Evolutionary conservation across 2,329 filamentous ascomycete genomes (phyloP).

Genomic region (Stylonectria norvegica): DNA sequence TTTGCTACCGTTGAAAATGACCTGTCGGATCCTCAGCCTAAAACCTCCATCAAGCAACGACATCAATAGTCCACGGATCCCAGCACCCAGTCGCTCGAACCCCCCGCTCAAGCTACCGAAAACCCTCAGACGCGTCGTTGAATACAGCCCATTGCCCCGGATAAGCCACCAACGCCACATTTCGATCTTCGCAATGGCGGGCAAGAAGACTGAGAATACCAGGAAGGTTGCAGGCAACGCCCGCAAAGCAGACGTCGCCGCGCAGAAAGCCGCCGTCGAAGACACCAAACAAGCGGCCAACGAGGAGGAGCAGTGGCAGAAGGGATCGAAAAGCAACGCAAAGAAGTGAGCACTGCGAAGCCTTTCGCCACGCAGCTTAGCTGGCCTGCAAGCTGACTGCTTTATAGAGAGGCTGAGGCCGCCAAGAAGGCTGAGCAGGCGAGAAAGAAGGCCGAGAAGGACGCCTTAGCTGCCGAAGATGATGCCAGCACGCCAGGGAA

Average conservation of each 20-base stretch:
- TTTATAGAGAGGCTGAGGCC: slow-evolving; percentile 35
- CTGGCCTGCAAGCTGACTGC: slow-evolving; percentile 10
- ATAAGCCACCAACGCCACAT: slow-evolving; percentile 11
- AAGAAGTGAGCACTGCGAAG: slow-evolving; percentile 69
- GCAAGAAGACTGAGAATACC: slow-evolving; percentile 74
- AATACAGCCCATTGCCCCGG: slow-evolving; percentile 8
- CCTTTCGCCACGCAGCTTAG: background rate
- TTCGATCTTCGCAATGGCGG: slow-evolving; percentile 53
- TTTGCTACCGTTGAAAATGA: no score
- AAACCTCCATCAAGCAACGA: slow-evolving; percentile 6
- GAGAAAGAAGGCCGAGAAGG: slow-evolving; percentile 92
- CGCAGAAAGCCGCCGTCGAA: slow-evolving; percentile 70
- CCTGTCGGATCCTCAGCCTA: slow-evolving; percentile 4
- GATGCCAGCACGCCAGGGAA: slow-evolving; percentile 62
- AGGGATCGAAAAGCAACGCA: slow-evolving; percentile 76
- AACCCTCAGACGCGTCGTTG: slow-evolving; percentile 8
- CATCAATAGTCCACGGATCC: slow-evolving; percentile 4
- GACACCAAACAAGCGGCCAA: slow-evolving; percentile 61
- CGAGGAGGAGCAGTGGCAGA: slow-evolving; percentile 76
- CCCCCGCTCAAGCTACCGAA: slow-evolving; percentile 4
- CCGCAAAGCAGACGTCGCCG: slow-evolving; percentile 85
- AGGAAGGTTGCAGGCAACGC: slow-evolving; percentile 91
- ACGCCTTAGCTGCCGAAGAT: slow-evolving; percentile 78
- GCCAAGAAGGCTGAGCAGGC: slow-evolving; percentile 76
- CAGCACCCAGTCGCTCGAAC: slow-evolving; percentile 7